These are phyloP conservation scores for Diaporthe sp. DNA, from an alignment of 2,329 filamentous ascomycete genomes.

Conservation along the genomic window DNA sequence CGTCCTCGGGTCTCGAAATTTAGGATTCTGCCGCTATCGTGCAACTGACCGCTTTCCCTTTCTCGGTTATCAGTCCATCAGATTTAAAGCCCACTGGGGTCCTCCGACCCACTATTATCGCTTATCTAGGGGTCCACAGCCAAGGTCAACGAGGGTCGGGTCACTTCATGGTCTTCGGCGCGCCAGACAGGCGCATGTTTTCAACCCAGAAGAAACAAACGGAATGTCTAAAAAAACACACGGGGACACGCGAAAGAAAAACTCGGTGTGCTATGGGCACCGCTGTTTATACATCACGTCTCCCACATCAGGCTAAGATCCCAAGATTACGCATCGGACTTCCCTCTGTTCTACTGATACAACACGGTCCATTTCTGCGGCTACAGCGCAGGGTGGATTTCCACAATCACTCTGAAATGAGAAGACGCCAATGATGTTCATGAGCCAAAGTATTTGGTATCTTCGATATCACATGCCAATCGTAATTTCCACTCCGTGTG, in stretches of 20 bases:
- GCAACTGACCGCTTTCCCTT: slow-evolving; percentile 1
- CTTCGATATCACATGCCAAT: slow-evolving; percentile 34
- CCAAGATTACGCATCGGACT: background rate
- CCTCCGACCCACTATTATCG: background rate
- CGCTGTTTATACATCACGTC: background rate
- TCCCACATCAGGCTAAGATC: background rate
- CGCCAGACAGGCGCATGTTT: background rate
- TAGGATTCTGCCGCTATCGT: slow-evolving; percentile 19
- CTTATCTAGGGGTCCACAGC: no score
- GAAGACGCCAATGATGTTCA: slow-evolving; percentile 48
- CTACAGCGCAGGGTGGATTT: background rate
- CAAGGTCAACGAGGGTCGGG: background rate
- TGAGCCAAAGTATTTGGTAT: slow-evolving; percentile 38
- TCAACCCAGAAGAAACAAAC: no score
- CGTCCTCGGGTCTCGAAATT: slow-evolving; percentile 15
- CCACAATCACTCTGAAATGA: slow-evolving; percentile 40
- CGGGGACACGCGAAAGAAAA: no score
- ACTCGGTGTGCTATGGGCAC: no score
- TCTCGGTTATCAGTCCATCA: slow-evolving; percentile 3
- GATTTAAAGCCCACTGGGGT: background rate
- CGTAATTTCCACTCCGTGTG: background rate
- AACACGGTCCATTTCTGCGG: background rate
- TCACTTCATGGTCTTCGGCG: background rate
- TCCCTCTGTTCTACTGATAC: background rate
- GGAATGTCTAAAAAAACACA: no score